Conservation (phyloP, 2,329 filamentous ascomycete species). For the Hirsutella rhossiliensis region DNA sequence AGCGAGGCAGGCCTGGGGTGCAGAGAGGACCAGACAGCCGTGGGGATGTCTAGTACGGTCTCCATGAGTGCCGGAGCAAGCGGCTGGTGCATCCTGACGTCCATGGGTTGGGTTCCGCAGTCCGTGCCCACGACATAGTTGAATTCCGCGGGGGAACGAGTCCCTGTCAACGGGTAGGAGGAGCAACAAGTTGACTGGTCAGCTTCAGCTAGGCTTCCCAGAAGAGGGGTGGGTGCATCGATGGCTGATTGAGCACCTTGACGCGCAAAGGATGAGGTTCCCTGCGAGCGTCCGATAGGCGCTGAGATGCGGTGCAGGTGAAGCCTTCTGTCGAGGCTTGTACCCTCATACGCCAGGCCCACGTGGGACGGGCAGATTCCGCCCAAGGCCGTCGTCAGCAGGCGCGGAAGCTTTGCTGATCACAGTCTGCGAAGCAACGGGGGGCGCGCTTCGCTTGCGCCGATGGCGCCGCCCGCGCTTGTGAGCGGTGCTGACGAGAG, state of each 20-base stretch:
- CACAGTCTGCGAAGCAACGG: too few relatives aligned
- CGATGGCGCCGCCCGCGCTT: constrained; percentile 2
- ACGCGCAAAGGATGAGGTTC: not conserved
- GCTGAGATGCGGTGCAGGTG: constrained; percentile 1
- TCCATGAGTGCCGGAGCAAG: not conserved
- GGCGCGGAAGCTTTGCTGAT: too few relatives aligned
- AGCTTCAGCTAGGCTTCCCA: not conserved
- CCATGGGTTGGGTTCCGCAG: not conserved
- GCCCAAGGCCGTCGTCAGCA: too few relatives aligned
- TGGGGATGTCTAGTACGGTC: not conserved
- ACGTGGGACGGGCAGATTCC: not conserved
- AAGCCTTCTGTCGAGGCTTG: not conserved
- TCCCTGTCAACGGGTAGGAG: too few relatives aligned
- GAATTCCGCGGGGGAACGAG: not conserved
- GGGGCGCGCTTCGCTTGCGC: not conserved
- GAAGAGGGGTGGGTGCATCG: not conserved
- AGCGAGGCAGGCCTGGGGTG: too few relatives aligned
- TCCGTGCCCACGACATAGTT: not conserved
- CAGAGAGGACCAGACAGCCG: too few relatives aligned
- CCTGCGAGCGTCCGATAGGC: not conserved
- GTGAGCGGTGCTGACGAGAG: constrained; percentile 3
- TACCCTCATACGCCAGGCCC: not conserved
- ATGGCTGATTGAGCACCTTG: constrained; percentile 1
- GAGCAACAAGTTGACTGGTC: not conserved
- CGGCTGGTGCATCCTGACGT: not conserved